Evolutionary conservation across 805 yeast genomes (phyloP), one percentile per base, ranked within the genome.

Genomic region (Candida verbasci): DNA sequence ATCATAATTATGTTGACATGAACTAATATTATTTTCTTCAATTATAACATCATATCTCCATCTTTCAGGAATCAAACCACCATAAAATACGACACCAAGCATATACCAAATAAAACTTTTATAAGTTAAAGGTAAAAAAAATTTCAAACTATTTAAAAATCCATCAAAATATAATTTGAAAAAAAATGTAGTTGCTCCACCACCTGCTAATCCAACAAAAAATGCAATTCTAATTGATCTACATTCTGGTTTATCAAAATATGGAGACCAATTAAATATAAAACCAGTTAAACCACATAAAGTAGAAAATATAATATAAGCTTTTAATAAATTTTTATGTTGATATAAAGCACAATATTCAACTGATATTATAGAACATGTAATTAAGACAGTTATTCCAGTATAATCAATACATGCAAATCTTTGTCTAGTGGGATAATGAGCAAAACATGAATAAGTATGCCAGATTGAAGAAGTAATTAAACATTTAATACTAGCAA

Each of bases 401-500:
- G 95, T 82, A 59, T 91, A 91, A 63, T 91, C 98, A 29, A 89
- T 78, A 58, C 98, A 93, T 0, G 96, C 96, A 61, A 85, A 86
- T 36, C 78, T 74, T 45, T 80, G 71, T 55, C 96, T 74, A 44
- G 78, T 56, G 15, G 65, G 50, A 30, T 83, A 58, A 34, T 72
- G 72, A 12, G 91, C 77, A 45, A 87, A 84, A 43, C 87, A 80
- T 41, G 83, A 77, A 60, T 87, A 89, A 3, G 97, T 85, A 60
- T 91, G 98, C 97, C 97, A 91, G 28, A 82, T 62, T 2, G 81
- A 78, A 1, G 96, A 87, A 29, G 91, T 82, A 6, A 77, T 40
- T 40, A 91, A 65, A 56, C 97, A 93, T 46, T 80, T 76, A 44
- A 85, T 53, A 11, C 93, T 82, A 2, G 95, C 87, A 7, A 68